These are phyloP conservation scores for Wickerhamiella shivajii DNA, from an alignment of 805 yeast genomes.

Conservation along the genomic window DNA sequence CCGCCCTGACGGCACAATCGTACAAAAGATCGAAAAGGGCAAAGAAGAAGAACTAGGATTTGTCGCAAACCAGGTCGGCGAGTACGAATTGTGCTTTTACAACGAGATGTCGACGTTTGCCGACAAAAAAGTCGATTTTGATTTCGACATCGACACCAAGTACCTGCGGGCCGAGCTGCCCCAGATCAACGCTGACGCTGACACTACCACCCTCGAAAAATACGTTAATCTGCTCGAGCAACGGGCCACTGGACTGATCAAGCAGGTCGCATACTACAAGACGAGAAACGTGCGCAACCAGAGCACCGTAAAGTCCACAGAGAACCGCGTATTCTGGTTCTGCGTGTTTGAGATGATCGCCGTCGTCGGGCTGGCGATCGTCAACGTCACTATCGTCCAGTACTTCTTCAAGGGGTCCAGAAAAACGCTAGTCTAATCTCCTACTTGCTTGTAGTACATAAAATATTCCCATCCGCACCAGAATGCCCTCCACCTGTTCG, in stretches of 20 bases:
- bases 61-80: conserved; percentile 52
- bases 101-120: conserved; percentile 71
- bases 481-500: too few species aligned
- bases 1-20: conserved; percentile 41
- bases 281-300: conserved; percentile 86
- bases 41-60: conserved; percentile 72
- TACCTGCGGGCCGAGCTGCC: conserved; percentile 51
- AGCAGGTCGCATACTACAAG: conserved; percentile 58
- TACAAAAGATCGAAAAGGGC: conserved; percentile 43
- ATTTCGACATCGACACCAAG: conserved; percentile 34
- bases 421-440: conserved; percentile 23
- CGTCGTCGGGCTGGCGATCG: conserved; percentile 62
- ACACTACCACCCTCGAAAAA: conserved; percentile 22
- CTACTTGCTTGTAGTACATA: too few species aligned
- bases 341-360: conserved; percentile 54
- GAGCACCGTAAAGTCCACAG: conserved; percentile 71
- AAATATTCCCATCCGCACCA: too few species aligned
- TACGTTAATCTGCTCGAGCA: conserved; percentile 21
- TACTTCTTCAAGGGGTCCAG: conserved; percentile 47
- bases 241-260: conserved; percentile 20
- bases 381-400: conserved; percentile 72
- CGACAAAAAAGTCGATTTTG: conserved; percentile 75
- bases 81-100: conserved; percentile 75
- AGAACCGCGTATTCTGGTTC: conserved; percentile 62
- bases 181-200: conserved; percentile 20